phyloP scores from a whole-genome alignment of 768 basidiomycete genomes.

The Wakefieldia striispora region DNA sequence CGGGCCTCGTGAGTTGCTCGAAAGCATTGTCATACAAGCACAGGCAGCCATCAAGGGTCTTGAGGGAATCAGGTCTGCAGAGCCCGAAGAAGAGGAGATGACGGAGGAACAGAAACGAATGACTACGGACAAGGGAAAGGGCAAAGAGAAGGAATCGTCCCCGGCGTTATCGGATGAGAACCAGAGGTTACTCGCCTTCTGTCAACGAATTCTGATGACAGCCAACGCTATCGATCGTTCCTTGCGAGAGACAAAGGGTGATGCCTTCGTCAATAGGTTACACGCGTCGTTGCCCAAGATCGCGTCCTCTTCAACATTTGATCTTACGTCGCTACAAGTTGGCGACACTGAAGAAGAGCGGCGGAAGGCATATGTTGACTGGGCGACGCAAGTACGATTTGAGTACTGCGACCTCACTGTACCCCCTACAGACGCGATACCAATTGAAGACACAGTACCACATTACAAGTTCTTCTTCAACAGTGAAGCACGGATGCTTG shows the following conservation, averaged over 20 bases:
- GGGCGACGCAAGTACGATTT: constrained; percentile 80
- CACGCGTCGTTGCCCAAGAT: constrained; percentile 76
- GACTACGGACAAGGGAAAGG: constrained; percentile 66
- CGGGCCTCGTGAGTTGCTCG: constrained; percentile 87
- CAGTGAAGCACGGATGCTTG: constrained; percentile 80
- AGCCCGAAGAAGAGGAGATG: constrained; percentile 57
- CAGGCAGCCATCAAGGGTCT: constrained; percentile 88
- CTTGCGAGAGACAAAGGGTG: constrained; percentile 85
- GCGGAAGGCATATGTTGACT: constrained; percentile 71
- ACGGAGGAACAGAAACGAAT: constrained; percentile 90
- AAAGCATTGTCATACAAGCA: constrained; percentile 90
- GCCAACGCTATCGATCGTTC: constrained; percentile 86
- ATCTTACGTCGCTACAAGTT: constrained; percentile 33
- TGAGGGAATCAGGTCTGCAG: constrained; percentile 56
- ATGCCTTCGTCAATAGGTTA: constrained; percentile 78
- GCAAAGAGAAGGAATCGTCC: constrained; percentile 48
- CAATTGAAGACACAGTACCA: constrained; percentile 53
- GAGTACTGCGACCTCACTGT: constrained; percentile 88
- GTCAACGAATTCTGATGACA: constrained; percentile 79
- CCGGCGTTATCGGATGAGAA: constrained; percentile 66
- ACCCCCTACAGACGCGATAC: constrained; percentile 28
- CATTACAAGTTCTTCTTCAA: constrained; percentile 84
- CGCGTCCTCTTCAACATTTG: constrained; percentile 48
- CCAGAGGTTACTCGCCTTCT: constrained; percentile 74
- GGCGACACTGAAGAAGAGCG: constrained; percentile 66